Evolutionary conservation across 305 asterid genomes (phyloP).

Genomic region (Ajuga reptans): DNA sequence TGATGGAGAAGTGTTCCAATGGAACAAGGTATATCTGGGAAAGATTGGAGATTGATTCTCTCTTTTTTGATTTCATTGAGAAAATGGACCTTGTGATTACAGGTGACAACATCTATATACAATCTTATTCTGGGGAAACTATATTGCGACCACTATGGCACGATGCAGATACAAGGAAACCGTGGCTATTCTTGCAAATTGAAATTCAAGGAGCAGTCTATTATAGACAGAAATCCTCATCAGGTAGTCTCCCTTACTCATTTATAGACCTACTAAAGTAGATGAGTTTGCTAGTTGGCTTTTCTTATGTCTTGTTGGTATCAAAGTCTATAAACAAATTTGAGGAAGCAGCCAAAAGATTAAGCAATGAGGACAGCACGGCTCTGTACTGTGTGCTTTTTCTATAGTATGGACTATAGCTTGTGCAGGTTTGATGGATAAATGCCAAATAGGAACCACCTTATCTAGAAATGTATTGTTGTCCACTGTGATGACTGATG

Average conservation of each 20-base stretch:
- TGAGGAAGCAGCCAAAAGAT: neutral
- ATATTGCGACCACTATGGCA: slow-evolving; percentile 90
- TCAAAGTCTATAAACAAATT: neutral
- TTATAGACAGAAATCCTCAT: slow-evolving; percentile 88
- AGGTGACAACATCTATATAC: slow-evolving; percentile 97
- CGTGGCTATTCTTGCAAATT: slow-evolving; percentile 63
- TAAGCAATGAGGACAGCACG: neutral
- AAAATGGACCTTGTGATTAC: slow-evolving; percentile 21
- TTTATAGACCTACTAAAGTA: neutral
- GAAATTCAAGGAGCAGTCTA: slow-evolving; percentile 92
- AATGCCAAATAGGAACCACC: neutral
- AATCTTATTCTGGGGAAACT: slow-evolving; percentile 89
- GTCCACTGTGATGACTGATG: neutral
- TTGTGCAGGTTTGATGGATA: neutral
- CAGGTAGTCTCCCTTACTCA: slow-evolving; percentile 42
- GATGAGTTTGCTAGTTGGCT: neutral
- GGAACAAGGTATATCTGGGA: slow-evolving; percentile 75
- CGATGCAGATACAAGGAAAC: slow-evolving; percentile 85
- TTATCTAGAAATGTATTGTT: neutral
- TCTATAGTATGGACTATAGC: neutral
- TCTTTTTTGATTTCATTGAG: slow-evolving; percentile 13
- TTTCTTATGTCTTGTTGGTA: neutral
- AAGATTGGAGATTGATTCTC: neutral
- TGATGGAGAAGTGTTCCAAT: slow-evolving; percentile 82
- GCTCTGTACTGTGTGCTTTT: neutral